A percentile compares a stretch with the other conserved stretches of the same genome.
Conservation (phyloP, 129 eudicot species). For the Artemisia argyi region DNA sequence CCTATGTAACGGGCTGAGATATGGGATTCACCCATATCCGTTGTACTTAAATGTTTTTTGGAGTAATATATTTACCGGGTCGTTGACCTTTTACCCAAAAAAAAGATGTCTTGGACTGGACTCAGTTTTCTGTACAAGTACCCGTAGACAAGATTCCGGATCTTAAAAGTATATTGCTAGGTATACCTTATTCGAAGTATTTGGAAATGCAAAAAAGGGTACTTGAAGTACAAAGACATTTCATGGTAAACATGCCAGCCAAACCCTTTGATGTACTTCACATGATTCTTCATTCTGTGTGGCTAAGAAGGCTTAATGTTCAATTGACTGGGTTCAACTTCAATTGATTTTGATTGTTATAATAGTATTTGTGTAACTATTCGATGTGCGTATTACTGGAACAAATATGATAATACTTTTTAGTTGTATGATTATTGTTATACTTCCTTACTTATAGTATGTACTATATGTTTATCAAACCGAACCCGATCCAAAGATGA, state of each 20-base stretch:
- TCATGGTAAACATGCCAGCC: conserved; percentile 52
- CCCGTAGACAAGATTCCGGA: conserved; percentile 48
- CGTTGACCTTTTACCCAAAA: too few relatives aligned
- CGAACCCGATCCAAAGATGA: too few relatives aligned
- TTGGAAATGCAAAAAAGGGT: conserved; percentile 42
- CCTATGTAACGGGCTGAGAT: too few relatives aligned
- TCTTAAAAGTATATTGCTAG: conserved; percentile 45
- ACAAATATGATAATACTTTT: too few relatives aligned
- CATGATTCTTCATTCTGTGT: conserved; percentile 69
- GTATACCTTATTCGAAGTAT: conserved; percentile 37
- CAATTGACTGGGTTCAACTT: background rate
- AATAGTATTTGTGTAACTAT: too few relatives aligned
- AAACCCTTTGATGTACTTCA: conserved; percentile 56
- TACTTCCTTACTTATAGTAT: too few relatives aligned
- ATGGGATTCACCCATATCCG: too few relatives aligned
- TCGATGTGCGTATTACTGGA: too few relatives aligned
- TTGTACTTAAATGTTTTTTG: too few relatives aligned
- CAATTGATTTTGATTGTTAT: background rate
- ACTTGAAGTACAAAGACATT: conserved; percentile 45
- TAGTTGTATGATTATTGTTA: too few relatives aligned
- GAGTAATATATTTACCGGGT: too few relatives aligned
- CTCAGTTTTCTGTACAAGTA: conserved; percentile 46
- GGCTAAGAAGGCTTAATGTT: conserved; percentile 61
- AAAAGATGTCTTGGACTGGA: conserved; percentile 69
- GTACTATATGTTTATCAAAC: too few relatives aligned